A percentile compares a stretch with the other conserved stretches of the same genome.
These are phyloP conservation scores for Pseudomassariella vexata DNA, from an alignment of 2,329 filamentous ascomycete genomes.

Conservation along the genomic window DNA sequence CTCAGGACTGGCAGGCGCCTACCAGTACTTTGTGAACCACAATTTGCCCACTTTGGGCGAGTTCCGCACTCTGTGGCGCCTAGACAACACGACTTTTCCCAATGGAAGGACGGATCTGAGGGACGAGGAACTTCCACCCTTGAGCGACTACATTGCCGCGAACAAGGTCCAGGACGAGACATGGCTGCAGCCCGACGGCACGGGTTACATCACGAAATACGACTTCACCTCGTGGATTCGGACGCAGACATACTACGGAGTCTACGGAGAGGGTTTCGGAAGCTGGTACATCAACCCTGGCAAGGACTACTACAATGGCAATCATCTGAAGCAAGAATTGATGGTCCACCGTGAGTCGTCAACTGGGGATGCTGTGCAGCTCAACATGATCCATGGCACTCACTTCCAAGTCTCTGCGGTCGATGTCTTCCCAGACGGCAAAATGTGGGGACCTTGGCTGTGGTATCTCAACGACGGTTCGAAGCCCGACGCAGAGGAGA, in stretches of 20 bases:
- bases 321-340: slow-evolving; percentile 47
- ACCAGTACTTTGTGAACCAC: slow-evolving; percentile 49
- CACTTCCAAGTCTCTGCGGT: slow-evolving; percentile 33
- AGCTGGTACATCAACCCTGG: slow-evolving; percentile 46
- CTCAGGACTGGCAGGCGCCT: slow-evolving; percentile 42
- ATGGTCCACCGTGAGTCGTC: slow-evolving; percentile 42
- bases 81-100: slow-evolving; percentile 42
- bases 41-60: slow-evolving; percentile 41
- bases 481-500: slow-evolving; percentile 31
- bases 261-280: slow-evolving; percentile 42
- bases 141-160: slow-evolving; percentile 33
- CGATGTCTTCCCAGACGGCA: slow-evolving; percentile 31
- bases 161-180: slow-evolving; percentile 50
- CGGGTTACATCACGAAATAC: slow-evolving; percentile 46
- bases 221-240: slow-evolving; percentile 26
- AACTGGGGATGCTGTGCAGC: slow-evolving; percentile 44
- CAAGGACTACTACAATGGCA: slow-evolving; percentile 46
- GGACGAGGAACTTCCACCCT: slow-evolving; percentile 36
- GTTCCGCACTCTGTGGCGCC: slow-evolving; percentile 42
- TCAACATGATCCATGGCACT: slow-evolving; percentile 50
- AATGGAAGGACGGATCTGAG: slow-evolving; percentile 38
- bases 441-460: slow-evolving; percentile 38
- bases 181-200: slow-evolving; percentile 39
- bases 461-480: slow-evolving; percentile 43
- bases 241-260: slow-evolving; percentile 39